phyloP scores from a whole-genome alignment of 2,329 filamentous ascomycete genomes.

The Fusarium oligoseptatum region DNA sequence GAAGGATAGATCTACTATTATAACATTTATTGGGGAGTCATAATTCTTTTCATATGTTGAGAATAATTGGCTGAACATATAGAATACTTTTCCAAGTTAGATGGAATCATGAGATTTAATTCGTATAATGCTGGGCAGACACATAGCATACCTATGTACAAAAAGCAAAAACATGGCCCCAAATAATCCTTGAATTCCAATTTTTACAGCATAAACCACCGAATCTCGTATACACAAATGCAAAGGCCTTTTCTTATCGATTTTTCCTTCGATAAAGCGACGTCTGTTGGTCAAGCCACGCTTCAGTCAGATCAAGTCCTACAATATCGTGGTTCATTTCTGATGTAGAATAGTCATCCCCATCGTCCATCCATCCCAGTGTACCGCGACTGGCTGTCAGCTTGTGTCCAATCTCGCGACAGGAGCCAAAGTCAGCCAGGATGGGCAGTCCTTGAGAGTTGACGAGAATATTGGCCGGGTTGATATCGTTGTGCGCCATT shows the following conservation, averaged over 20 bases:
- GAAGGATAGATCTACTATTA: background rate
- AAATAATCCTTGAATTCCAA: background rate
- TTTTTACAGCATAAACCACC: background rate
- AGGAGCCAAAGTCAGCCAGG: constrained; percentile 6
- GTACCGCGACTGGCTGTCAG: constrained; percentile 1
- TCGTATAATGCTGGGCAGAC: background rate
- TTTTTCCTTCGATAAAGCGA: background rate
- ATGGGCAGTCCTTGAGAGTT: background rate
- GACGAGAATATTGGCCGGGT: constrained; percentile 7
- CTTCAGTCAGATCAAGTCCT: background rate
- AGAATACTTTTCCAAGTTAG: background rate
- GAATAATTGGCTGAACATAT: no score
- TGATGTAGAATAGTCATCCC: constrained; percentile 5
- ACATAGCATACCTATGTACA: background rate
- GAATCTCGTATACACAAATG: background rate
- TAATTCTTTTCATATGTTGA: no score
- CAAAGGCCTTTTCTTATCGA: background rate
- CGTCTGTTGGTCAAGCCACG: constrained; percentile 1
- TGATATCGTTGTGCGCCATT: constrained; percentile 10
- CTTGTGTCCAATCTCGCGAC: constrained; percentile 6
- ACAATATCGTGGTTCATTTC: constrained; percentile 2
- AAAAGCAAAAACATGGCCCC: background rate
- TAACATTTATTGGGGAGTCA: background rate
- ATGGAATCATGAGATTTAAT: background rate
- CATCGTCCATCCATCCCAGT: background rate